Base-by-base conservation (phyloP, 2,329 filamentous ascomycete species). In the Penicillium sp. region DNA sequence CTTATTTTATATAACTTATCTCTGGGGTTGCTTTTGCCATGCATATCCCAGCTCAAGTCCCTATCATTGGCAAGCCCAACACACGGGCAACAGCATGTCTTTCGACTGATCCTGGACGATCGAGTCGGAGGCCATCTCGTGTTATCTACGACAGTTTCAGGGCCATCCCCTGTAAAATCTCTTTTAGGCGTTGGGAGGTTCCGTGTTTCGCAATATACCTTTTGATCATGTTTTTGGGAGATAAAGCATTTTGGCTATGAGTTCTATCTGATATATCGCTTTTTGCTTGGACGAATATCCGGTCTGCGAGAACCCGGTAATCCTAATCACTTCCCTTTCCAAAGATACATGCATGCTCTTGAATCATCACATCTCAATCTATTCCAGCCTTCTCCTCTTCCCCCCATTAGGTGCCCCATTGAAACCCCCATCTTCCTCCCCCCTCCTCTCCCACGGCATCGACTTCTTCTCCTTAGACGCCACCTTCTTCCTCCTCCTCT, bases 401-500 rank as follows among this genome's bases (percentile, higher is more conserved):
- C 66, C 64, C 7, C 58, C 62, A 47, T 55, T 60, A 50, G 57
- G 62, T 43, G 52, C 49, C 38, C 58, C 54, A 46, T 47, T 18
- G 18, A 18, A 18, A 18, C 18, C 57, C 48, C 60, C 59, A 54
- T 52, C 57, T 36, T 72, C 73, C 24, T 68, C 59, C 10, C 70
- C 72, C 57, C 84, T 77, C 58, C 83, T 76, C 47, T 75, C 77
- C 69, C 77, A 75, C 0, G 86, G 86, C 82, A 92, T 79, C 59
- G 86, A 83, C 77, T 86, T 95, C 79, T 89, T 89, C 81, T 97
- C 94, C 79, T 89, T 93, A 9, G 85, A 81, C 0, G 90, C 86
- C 49, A 91, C 80, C 87, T 96, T 97, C 87, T 96, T 97, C 74
- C 91, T 80, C 77, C 89, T 86, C 71, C 90, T 83, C 81, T 95